phyloP scores from a whole-genome alignment of 495 filamentous ascomycete species.

The Darksidea phi region DNA sequence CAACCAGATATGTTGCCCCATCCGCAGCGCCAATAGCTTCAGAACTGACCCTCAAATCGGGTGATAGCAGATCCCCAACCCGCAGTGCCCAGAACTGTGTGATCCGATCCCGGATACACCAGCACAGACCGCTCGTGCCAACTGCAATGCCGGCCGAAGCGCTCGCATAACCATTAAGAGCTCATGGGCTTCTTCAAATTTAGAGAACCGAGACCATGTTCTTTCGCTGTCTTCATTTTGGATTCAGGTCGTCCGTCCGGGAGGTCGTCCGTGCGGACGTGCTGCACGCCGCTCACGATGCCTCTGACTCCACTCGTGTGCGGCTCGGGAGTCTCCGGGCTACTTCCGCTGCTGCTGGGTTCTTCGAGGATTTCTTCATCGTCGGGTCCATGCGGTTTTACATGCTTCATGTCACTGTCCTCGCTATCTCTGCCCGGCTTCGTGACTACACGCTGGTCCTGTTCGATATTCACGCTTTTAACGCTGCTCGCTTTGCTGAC shows the following conservation, averaged over 20 bases:
- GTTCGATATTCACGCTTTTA: constrained; percentile 14
- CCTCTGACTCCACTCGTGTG: neutral
- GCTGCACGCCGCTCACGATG: constrained; percentile 22
- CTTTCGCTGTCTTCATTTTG: constrained; percentile 31
- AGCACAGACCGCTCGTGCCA: too few species aligned
- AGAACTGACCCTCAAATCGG: too few species aligned
- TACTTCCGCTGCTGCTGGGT: constrained; percentile 15
- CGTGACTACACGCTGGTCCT: constrained; percentile 19
- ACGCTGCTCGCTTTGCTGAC: constrained; percentile 66
- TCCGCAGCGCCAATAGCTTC: too few species aligned
- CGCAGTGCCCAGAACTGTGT: too few species aligned
- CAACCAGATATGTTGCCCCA: too few species aligned
- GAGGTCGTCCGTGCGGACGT: constrained; percentile 33
- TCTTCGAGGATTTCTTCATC: constrained; percentile 24
- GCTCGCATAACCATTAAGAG: neutral
- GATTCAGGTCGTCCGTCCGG: constrained; percentile 31
- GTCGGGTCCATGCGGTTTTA: constrained; percentile 34
- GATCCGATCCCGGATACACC: too few species aligned
- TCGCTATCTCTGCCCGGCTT: constrained; percentile 27
- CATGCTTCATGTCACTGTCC: constrained; percentile 33
- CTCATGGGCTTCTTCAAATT: constrained; percentile 1
- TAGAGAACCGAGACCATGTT: constrained; percentile 28
- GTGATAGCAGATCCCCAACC: too few species aligned
- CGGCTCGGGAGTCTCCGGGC: constrained; percentile 22
- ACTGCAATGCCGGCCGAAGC: neutral